Conservation (phyloP, 73 alveolate genomes). For the Paramecium pentaurelia region DNA sequence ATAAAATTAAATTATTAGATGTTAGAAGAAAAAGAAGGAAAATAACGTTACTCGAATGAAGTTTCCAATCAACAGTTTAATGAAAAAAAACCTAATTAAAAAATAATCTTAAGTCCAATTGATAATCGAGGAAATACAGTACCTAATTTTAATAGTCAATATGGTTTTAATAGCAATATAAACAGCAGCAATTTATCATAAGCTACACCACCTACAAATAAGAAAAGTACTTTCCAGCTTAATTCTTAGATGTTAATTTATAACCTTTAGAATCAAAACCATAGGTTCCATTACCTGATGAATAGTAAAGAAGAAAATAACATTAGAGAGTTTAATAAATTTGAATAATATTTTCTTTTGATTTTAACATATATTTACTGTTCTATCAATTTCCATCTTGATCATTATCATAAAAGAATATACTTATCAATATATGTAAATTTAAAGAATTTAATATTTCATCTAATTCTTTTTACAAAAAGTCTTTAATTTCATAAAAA, state of each 20-base stretch:
- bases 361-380: not conserved
- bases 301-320: not conserved
- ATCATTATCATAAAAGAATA: not conserved
- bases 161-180: not conserved
- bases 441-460: too few species aligned
- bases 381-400: not conserved
- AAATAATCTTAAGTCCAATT: not conserved
- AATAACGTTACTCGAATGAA: not conserved
- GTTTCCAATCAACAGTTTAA: not conserved
- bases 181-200: not conserved
- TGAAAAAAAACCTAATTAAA: not conserved
- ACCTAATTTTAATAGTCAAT: not conserved
- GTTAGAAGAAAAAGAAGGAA: not conserved
- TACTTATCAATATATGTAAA: not conserved
- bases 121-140: slow-evolving; percentile 5
- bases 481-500: too few species aligned
- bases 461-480: too few species aligned
- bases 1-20: not conserved
- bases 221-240: not conserved
- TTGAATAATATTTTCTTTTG: not conserved
- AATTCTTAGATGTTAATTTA: not conserved
- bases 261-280: not conserved
- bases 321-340: not conserved
- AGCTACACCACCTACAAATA: not conserved
- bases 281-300: not conserved